A percentile compares a stretch with the other conserved stretches of the same genome.
Evolutionary conservation across 495 filamentous ascomycete species (phyloP).

Genomic region (Lichenothelia convexa): DNA sequence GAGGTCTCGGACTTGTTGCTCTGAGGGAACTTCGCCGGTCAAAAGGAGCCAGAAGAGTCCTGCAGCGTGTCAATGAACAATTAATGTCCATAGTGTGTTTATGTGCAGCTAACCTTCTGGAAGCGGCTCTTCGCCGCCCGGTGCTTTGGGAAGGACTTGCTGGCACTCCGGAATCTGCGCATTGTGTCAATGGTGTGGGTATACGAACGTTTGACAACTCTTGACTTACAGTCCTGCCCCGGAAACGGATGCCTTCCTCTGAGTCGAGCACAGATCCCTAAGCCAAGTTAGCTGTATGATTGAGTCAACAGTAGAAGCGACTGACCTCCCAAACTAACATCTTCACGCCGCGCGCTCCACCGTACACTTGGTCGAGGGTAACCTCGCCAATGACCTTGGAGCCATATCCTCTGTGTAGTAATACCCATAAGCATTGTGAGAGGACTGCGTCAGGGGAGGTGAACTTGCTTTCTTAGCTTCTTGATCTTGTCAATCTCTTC

Average conservation of each 20-base stretch:
- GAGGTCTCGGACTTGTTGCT: constrained; percentile 93
- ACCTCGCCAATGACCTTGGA: constrained; percentile 92
- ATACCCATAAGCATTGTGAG: background rate
- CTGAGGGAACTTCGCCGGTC: constrained; percentile 88
- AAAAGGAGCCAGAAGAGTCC: constrained; percentile 98
- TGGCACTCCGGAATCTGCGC: constrained; percentile 94
- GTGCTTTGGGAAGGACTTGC: constrained; percentile 86
- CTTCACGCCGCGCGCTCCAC: constrained; percentile 97
- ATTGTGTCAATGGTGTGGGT: constrained; percentile 9
- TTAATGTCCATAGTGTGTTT: constrained; percentile 7
- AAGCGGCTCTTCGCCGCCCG: constrained; percentile 86
- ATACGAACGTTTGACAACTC: background rate
- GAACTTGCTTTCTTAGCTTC: constrained; percentile 78
- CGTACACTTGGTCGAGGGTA: constrained; percentile 97
- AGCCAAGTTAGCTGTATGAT: background rate
- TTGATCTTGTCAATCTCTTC: constrained; percentile 98
- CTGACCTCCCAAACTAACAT: constrained; percentile 87
- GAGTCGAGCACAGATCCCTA: constrained; percentile 90
- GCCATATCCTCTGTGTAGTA: constrained; percentile 56
- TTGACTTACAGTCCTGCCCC: constrained; percentile 67
- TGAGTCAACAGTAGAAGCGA: background rate
- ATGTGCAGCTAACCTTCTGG: constrained; percentile 49
- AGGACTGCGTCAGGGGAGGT: background rate
- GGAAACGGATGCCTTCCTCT: constrained; percentile 97
- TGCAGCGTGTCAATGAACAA: constrained; percentile 16